phyloP scores from a whole-genome alignment of 257 asterid genomes.

The Primulina tabacum region DNA sequence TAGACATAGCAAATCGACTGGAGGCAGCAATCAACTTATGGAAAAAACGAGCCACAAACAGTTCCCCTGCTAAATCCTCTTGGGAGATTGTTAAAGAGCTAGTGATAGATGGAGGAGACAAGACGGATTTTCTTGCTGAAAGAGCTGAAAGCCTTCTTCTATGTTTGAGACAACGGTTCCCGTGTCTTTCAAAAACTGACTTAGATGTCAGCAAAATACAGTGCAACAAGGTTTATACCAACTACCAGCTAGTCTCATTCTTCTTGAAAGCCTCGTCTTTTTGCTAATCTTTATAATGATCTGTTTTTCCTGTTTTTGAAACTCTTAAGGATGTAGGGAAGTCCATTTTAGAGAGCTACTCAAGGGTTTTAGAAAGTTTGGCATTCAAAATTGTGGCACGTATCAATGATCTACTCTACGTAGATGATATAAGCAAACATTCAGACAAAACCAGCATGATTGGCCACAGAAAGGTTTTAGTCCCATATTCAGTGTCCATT shows the following conservation, averaged over 20 bases:
- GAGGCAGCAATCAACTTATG: constrained; percentile 83
- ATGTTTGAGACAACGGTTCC: constrained; percentile 69
- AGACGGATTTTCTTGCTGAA: constrained; percentile 66
- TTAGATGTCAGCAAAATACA: constrained; percentile 83
- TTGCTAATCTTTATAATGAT: neutral
- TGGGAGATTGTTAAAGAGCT: constrained; percentile 88
- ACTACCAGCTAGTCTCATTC: neutral
- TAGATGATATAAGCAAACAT: constrained; percentile 65
- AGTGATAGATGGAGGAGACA: constrained; percentile 70
- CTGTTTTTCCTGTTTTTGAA: neutral
- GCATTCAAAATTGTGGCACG: constrained; percentile 80
- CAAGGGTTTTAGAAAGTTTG: constrained; percentile 90
- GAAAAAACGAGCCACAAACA: constrained; percentile 52
- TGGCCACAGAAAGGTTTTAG: constrained; percentile 48
- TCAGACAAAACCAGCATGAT: constrained; percentile 41
- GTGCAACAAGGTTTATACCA: constrained; percentile 60
- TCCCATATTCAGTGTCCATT: constrained; percentile 52
- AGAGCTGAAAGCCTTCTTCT: constrained; percentile 82
- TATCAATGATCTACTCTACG: constrained; percentile 76
- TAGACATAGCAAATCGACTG: constrained; percentile 84
- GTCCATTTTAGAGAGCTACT: constrained; percentile 93
- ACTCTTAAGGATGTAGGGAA: constrained; percentile 77
- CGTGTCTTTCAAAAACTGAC: constrained; percentile 72
- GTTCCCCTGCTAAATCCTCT: constrained; percentile 64
- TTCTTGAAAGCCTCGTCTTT: neutral